Conservation (phyloP, 192 early-diverging fungal species). For the Coemansia sp. region DNA sequence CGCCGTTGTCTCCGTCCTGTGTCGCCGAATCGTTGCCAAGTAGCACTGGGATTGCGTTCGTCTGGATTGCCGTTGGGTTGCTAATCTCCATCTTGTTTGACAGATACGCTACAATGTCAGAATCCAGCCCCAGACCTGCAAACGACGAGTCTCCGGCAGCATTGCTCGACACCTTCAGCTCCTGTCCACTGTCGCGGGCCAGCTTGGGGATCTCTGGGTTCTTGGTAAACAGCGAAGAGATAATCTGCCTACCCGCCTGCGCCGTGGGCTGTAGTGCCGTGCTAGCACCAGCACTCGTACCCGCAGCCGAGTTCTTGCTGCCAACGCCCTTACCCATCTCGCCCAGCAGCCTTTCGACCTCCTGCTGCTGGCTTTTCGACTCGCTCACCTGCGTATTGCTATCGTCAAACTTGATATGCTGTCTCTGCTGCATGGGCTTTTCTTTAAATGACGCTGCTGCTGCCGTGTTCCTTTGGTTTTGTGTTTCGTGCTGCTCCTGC, state of each 20-base stretch:
- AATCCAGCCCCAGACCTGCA: slow-evolving; percentile 71
- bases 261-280: slow-evolving; percentile 42
- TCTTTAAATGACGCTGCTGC: background rate
- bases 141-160: slow-evolving; percentile 59
- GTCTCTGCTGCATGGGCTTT: background rate
- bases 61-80: slow-evolving; percentile 87
- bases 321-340: slow-evolving; percentile 16
- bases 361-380: slow-evolving; percentile 23
- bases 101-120: slow-evolving; percentile 68
- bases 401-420: background rate
- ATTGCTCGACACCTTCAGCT: slow-evolving; percentile 43
- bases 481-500: slow-evolving; percentile 18
- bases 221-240: slow-evolving; percentile 80
- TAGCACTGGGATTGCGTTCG: slow-evolving; percentile 52
- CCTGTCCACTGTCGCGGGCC: slow-evolving; percentile 13
- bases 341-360: slow-evolving; percentile 23
- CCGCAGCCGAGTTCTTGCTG: slow-evolving; percentile 4
- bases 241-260: slow-evolving; percentile 58
- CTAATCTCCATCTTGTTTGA: slow-evolving; percentile 68
- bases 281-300: slow-evolving; percentile 14
- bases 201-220: slow-evolving; percentile 59
- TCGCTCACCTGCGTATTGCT: background rate
- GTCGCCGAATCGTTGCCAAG: background rate
- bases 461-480: slow-evolving; percentile 10
- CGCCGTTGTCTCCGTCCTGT: background rate